phyloP scores from a whole-genome alignment of 768 basidiomycete genomes.

The Lentinula lateritia region DNA sequence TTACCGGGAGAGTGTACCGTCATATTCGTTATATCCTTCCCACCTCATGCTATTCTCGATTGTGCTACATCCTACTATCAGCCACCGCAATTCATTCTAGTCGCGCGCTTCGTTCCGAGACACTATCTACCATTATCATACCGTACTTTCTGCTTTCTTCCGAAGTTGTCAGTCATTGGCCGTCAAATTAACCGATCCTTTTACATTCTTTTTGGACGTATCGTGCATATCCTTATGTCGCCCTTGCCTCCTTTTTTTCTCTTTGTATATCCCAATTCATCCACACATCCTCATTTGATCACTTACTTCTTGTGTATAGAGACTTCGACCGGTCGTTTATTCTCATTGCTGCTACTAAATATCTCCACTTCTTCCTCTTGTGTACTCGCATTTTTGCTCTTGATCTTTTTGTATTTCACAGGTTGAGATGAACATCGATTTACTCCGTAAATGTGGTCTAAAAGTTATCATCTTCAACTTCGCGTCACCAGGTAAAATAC shows the following conservation, averaged over 20 bases:
- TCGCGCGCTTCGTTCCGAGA: too few relatives aligned
- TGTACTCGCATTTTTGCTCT: neutral
- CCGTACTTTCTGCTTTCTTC: neutral
- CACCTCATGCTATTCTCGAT: neutral
- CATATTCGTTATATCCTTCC: neutral
- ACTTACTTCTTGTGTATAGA: neutral
- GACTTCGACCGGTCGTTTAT: neutral
- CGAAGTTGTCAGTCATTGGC: neutral
- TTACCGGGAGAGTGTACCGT: neutral
- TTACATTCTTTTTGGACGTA: neutral
- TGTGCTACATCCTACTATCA: too few relatives aligned
- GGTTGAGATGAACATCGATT: too few relatives aligned
- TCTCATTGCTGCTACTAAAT: neutral
- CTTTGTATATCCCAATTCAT: neutral
- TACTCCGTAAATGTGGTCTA: too few relatives aligned
- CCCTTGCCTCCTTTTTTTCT: neutral
- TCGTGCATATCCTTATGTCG: neutral
- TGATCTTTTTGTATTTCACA: neutral
- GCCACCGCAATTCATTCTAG: too few relatives aligned
- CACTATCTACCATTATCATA: neutral
- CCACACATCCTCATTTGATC: neutral
- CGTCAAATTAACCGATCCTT: neutral
- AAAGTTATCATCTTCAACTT: too few relatives aligned
- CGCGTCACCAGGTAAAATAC: too few relatives aligned
- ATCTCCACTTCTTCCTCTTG: neutral